Conservation (phyloP, 495 filamentous ascomycete species). For the Talaromyces adpressus region DNA sequence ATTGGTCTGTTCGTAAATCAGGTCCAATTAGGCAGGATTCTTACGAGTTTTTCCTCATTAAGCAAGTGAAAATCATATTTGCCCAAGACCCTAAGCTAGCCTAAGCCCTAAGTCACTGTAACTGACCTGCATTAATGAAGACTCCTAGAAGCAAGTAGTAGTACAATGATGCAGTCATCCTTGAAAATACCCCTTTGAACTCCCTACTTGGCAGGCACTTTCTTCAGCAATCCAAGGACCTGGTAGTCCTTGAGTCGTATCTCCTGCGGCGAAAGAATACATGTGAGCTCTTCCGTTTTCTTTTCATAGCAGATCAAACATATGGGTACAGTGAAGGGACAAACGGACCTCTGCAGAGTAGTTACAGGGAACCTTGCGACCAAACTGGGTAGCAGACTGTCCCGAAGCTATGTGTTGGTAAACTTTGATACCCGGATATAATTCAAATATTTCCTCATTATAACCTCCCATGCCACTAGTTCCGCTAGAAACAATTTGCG, state of each 20-base stretch:
- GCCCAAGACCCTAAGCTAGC: not conserved
- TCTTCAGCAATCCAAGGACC: not conserved
- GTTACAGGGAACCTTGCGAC: not conserved
- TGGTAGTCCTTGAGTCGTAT: constrained; percentile 3
- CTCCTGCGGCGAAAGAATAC: not conserved
- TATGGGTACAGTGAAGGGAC: not conserved
- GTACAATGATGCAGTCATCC: not conserved
- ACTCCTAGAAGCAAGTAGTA: not conserved
- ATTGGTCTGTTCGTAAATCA: not conserved
- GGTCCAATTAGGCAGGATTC: not conserved
- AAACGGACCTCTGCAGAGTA: constrained; percentile 1
- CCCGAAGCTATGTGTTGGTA: not conserved
- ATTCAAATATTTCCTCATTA: not conserved
- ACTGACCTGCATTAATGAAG: too few species aligned
- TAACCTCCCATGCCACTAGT: not conserved
- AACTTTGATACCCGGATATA: not conserved
- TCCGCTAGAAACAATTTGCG: not conserved
- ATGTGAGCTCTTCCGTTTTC: not conserved
- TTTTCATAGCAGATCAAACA: not conserved
- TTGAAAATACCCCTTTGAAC: not conserved
- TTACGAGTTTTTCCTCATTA: not conserved
- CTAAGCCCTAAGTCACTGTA: not conserved
- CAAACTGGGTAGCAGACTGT: not conserved
- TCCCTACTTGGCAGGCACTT: not conserved
- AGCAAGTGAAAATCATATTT: not conserved